phyloP scores from a whole-genome alignment of 768 basidiomycete species.

The Tricholoma flavovirens region DNA sequence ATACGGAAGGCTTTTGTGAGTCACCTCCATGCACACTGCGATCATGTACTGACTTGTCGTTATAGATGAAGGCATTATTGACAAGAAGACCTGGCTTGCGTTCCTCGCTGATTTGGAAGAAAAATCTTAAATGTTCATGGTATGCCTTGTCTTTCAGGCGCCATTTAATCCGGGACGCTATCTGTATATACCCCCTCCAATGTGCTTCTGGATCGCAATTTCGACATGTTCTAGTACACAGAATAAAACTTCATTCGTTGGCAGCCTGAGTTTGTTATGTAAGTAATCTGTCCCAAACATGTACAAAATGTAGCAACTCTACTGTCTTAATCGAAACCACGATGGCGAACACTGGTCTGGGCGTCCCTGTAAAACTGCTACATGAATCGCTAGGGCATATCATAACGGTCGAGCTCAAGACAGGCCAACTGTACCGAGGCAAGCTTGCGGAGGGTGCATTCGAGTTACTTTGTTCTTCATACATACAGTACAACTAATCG shows the following conservation, averaged over 20 bases:
- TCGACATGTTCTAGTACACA: no score
- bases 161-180: background rate
- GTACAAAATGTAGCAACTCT: background rate
- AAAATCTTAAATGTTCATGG: slow-evolving; percentile 28
- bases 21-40: background rate
- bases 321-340: slow-evolving; percentile 17
- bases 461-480: slow-evolving; percentile 2
- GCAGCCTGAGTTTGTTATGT: no score
- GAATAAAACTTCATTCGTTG: no score
- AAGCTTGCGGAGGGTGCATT: slow-evolving; percentile 91
- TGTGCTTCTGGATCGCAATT: background rate
- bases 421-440: slow-evolving; percentile 94
- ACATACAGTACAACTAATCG: no score
- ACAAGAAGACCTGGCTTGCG: slow-evolving; percentile 91
- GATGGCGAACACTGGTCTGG: slow-evolving; percentile 63
- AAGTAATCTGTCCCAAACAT: background rate
- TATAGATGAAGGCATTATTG: slow-evolving; percentile 82
- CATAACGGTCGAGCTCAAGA: slow-evolving; percentile 97
- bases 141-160: background rate
- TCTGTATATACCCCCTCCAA: background rate
- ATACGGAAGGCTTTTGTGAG: slow-evolving; percentile 78
- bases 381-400: slow-evolving; percentile 96
- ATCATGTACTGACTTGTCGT: background rate
- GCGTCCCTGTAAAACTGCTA: slow-evolving; percentile 93
- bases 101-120: slow-evolving; percentile 76